These are phyloP conservation scores for Coniochaeta sp. DNA, from an alignment of 2,329 filamentous ascomycete species.

Conservation along the genomic window DNA sequence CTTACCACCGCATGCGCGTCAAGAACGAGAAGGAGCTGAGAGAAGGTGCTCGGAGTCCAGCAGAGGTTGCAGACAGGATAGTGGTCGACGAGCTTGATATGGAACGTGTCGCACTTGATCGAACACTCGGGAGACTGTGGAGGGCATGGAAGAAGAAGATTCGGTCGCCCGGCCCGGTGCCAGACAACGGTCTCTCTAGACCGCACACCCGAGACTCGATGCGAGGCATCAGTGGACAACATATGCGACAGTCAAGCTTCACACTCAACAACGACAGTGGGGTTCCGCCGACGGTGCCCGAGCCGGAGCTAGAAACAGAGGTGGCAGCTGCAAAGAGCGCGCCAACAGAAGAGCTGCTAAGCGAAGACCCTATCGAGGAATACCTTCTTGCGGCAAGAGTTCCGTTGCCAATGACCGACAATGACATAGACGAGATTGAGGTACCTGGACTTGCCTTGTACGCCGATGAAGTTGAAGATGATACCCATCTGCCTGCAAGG, in stretches of 20 bases:
- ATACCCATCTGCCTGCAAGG: constrained; percentile 26
- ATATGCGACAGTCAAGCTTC: constrained; percentile 29
- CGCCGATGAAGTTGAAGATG: constrained; percentile 52
- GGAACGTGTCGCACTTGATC: constrained; percentile 85
- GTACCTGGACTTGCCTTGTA: constrained; percentile 59
- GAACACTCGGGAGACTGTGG: constrained; percentile 84
- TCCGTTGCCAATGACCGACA: constrained; percentile 58
- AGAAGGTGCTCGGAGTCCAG: constrained; percentile 37
- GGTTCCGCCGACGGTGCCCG: constrained; percentile 28
- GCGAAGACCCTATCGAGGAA: constrained; percentile 25
- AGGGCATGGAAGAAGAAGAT: constrained; percentile 88
- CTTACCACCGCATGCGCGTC: constrained; percentile 58
- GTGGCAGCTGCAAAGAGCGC: constrained; percentile 4
- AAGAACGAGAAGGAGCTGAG: constrained; percentile 53
- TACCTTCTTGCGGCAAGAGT: constrained; percentile 47
- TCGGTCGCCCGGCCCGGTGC: constrained; percentile 44
- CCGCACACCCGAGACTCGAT: constrained; percentile 42
- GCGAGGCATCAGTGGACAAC: constrained; percentile 18
- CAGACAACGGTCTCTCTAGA: constrained; percentile 29
- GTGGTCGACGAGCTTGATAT: constrained; percentile 88
- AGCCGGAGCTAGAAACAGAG: constrained; percentile 18
- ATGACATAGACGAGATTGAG: constrained; percentile 75
- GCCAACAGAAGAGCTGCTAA: constrained; percentile 3
- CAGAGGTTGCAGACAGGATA: constrained; percentile 54
- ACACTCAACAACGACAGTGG: constrained; percentile 20